Conservation (phyloP, 805 yeast genomes). For the Myxozyma neotropica region DNA sequence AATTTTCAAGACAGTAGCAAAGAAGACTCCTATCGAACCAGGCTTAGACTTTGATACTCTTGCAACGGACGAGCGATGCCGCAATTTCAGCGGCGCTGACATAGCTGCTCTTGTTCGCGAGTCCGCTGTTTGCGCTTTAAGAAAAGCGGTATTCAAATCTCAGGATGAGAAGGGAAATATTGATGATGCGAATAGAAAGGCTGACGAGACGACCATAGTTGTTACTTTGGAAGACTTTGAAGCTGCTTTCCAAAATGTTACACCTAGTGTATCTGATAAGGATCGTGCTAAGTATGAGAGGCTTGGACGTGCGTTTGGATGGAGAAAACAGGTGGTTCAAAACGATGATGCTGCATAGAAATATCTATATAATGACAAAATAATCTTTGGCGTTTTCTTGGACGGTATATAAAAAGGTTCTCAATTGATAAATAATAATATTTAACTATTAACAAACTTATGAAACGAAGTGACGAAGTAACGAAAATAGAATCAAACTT, state of each 20-base stretch:
- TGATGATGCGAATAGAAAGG: slow-evolving; percentile 38
- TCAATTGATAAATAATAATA: too few relatives aligned
- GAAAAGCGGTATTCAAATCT: slow-evolving; percentile 55
- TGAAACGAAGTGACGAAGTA: too few relatives aligned
- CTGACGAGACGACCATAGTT: slow-evolving; percentile 43
- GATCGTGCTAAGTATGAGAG: slow-evolving; percentile 35
- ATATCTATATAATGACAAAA: neutral
- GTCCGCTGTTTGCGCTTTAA: slow-evolving; percentile 87
- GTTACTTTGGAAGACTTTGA: slow-evolving; percentile 72
- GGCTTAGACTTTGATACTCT: slow-evolving; percentile 63
- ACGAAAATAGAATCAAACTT: too few relatives aligned
- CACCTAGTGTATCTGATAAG: slow-evolving; percentile 85
- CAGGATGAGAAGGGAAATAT: slow-evolving; percentile 45
- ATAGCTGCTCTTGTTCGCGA: slow-evolving; percentile 88
- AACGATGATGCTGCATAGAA: neutral
- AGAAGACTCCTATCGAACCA: slow-evolving; percentile 68
- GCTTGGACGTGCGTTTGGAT: slow-evolving; percentile 32
- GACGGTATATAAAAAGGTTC: neutral
- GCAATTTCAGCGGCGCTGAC: slow-evolving; percentile 96
- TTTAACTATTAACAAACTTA: too few relatives aligned
- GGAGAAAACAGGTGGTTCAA: slow-evolving; percentile 19
- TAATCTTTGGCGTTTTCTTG: neutral
- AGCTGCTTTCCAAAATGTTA: slow-evolving; percentile 69
- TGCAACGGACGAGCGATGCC: slow-evolving; percentile 76
- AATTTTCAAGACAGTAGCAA: slow-evolving; percentile 69